Evolutionary conservation across 2,329 filamentous ascomycete species (phyloP), one percentile per base, ranked within the genome.

Genomic region (Parafenestella ontariensis): DNA sequence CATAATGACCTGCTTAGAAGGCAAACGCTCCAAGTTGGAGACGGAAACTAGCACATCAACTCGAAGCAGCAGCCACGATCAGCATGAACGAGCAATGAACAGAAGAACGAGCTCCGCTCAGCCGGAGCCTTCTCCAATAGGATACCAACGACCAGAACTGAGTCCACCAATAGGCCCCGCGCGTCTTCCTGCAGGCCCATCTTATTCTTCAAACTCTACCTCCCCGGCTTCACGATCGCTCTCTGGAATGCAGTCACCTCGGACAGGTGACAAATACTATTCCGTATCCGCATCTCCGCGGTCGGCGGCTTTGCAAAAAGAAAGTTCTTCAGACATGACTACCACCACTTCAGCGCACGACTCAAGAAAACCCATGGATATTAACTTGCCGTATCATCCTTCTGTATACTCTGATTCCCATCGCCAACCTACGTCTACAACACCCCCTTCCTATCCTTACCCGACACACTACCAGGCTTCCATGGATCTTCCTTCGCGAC

Each of bases 21-120:
- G 72, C 48, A 81, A 81, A 56, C 74, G 78, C 44, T 77, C 78
- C 6, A 79, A 74, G 54, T 55, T 79, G 5, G 78, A 80, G 50
- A 67, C 70, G 11, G 77, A 80, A 31, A 69, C 63, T 6, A 73
- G 52, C 37, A 62, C 54, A 17, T 71, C 68, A n/a, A 70, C 67
- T 15, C 65, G 66, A 47, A 70, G 66, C 42, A 72, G 59, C 47
- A 71, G 68, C 48, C 54, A 73, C 23, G 72, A 75, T 21, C 62
- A 70, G 33, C 44, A 58, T 13, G 72, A 76, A 8, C 68, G 66
- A 34, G 40, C 57, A 28, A 28, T 54, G 13, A 63, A 61, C 15
- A 64, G 71, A 53, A 66, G 69, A 44, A 52, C 70, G 21, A 74
- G 71, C 50, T 66, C 64, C 17, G 62, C 60, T 5, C 69, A 70